Conservation (phyloP, 805 yeast genomes). For the Candida taoyuanica region DNA sequence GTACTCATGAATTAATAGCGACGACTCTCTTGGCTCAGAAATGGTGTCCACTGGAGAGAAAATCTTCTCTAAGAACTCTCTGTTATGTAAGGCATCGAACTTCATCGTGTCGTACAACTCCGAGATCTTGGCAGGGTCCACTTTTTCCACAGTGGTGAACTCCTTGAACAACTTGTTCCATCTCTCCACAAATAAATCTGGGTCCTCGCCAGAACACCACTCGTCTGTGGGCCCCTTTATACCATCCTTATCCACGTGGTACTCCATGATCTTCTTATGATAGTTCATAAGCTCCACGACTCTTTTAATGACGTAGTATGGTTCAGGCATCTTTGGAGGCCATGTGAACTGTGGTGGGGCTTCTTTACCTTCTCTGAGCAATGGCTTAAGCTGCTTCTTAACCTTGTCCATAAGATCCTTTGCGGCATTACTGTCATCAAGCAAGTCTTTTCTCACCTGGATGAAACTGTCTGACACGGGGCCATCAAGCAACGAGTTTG, state of each 20-base stretch:
- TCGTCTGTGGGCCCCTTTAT: conserved; percentile 58
- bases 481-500: conserved; percentile 60
- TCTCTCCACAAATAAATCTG: conserved; percentile 82
- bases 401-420: conserved; percentile 97
- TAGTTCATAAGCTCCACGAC: conserved; percentile 95
- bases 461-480: conserved; percentile 74
- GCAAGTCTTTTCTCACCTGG: conserved; percentile 78
- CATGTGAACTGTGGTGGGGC: conserved; percentile 98
- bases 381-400: conserved; percentile 90
- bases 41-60: conserved; percentile 60
- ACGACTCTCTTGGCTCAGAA: conserved; percentile 28
- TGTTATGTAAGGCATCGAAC: conserved; percentile 93
- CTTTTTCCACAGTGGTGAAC: conserved; percentile 88
- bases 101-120: conserved; percentile 98
- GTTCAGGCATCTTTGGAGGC: conserved; percentile 99
- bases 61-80: conserved; percentile 79
- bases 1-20: conserved; percentile 25
- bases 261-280: conserved; percentile 78
- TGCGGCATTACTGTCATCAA: conserved; percentile 97
- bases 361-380: conserved; percentile 90
- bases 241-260: conserved; percentile 58
- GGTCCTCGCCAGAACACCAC: conserved; percentile 98
- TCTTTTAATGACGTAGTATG: conserved; percentile 86
- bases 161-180: conserved; percentile 97
- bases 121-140: conserved; percentile 94